Percentiles rank a stretch among this genome's conserved stretches.
phyloP scores from a whole-genome alignment of 2,329 filamentous ascomycete species.

The Colletotrichum somersetense region DNA sequence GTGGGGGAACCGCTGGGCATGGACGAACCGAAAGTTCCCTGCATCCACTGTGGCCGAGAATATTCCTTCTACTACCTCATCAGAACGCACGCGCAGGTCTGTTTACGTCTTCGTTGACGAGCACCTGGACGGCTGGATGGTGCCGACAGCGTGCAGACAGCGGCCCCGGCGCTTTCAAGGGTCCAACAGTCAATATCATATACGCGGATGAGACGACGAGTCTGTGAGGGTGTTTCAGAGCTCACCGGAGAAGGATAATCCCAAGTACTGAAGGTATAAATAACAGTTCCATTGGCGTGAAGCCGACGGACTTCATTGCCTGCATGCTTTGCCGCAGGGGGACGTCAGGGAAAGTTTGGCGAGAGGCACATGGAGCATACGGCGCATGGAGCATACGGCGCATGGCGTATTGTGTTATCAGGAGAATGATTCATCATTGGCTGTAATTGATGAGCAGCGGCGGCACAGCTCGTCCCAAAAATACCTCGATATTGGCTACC shows the following conservation, averaged over 20 bases:
- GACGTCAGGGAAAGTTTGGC: neutral
- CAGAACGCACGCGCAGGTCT: neutral
- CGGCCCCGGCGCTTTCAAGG: neutral
- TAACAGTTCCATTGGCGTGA: neutral
- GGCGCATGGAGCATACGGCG: constrained; percentile 27
- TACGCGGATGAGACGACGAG: neutral
- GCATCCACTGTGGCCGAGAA: neutral
- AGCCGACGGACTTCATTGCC: neutral
- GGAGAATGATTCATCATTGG: constrained; percentile 2
- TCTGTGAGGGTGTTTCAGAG: neutral
- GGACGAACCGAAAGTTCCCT: constrained; percentile 5
- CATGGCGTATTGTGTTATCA: constrained; percentile 24
- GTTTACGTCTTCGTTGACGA: neutral
- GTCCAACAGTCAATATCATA: neutral
- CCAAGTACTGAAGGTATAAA: neutral
- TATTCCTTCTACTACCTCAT: neutral
- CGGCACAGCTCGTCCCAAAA: neutral
- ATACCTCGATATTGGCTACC: neutral
- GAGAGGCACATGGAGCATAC: neutral
- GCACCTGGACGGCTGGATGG: neutral
- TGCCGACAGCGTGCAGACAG: neutral
- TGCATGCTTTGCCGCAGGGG: neutral
- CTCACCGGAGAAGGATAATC: neutral
- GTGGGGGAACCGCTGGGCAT: neutral
- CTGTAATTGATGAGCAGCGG: constrained; percentile 10